Evolutionary conservation across 2,329 filamentous ascomycete species (phyloP).

Genomic region (Neonectria faginata): DNA sequence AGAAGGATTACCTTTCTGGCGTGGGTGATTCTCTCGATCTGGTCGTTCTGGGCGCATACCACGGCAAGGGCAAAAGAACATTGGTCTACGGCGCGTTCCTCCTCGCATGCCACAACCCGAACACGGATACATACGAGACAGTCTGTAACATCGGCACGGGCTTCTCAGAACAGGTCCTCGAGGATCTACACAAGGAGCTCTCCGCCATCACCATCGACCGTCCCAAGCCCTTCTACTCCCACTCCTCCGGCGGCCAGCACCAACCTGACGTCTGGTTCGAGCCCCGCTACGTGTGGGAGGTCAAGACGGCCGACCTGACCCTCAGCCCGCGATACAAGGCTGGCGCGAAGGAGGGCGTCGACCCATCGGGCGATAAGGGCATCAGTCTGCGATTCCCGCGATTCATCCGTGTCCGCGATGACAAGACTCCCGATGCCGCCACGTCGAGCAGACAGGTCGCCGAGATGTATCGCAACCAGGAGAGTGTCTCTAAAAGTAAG

Average conservation of each 20-base stretch:
- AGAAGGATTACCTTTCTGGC: constrained; percentile 96
- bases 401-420: constrained; percentile 91
- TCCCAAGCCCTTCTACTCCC: constrained; percentile 93
- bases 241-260: constrained; percentile 85
- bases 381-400: constrained; percentile 91
- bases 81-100: constrained; percentile 96
- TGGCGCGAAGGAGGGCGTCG: constrained; percentile 84
- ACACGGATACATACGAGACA: constrained; percentile 86
- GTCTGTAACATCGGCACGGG: constrained; percentile 99
- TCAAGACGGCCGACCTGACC: constrained; percentile 95
- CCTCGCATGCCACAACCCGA: constrained; percentile 90
- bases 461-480: constrained; percentile 97
- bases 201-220: constrained; percentile 84
- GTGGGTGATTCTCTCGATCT: constrained; percentile 96
- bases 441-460: constrained; percentile 87
- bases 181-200: constrained; percentile 83
- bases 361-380: constrained; percentile 77
- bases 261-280: constrained; percentile 99
- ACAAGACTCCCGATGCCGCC: constrained; percentile 95
- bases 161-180: constrained; percentile 94
- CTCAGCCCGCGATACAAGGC: constrained; percentile 93
- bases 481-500: constrained; percentile 88
- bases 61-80: constrained; percentile 94
- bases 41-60: constrained; percentile 94
- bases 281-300: constrained; percentile 94